These are phyloP conservation scores for Tylopilus sp. DNA, from an alignment of 768 basidiomycete species.

Conservation along the genomic window DNA sequence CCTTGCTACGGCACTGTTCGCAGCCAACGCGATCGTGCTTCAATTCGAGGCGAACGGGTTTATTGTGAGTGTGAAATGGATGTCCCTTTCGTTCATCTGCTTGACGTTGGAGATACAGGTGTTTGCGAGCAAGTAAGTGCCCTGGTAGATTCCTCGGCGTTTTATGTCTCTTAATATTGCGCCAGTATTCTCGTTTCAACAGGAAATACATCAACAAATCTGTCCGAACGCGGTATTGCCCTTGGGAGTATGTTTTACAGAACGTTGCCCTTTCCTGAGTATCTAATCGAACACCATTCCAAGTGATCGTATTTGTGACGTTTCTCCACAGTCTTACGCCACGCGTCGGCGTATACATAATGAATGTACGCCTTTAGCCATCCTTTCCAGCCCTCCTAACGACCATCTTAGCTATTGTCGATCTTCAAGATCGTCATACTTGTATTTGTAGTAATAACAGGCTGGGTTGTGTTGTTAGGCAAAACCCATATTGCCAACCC, in stretches of 20 bases:
- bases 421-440: background rate
- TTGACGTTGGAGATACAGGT: constrained; percentile 14
- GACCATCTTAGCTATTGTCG: background rate
- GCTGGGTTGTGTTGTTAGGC: background rate
- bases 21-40: background rate
- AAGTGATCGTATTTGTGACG: constrained; percentile 50
- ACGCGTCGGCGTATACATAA: background rate
- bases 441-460: background rate
- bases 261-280: background rate
- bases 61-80: background rate
- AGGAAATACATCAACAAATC: constrained; percentile 37
- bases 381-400: background rate
- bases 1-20: background rate
- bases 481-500: background rate
- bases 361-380: background rate
- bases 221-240: constrained; percentile 58
- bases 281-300: background rate
- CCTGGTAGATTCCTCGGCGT: background rate
- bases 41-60: background rate
- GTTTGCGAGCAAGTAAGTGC: constrained; percentile 35
- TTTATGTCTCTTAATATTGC: background rate
- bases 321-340: constrained; percentile 38
- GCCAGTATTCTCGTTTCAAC: constrained; percentile 48
- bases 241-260: constrained; percentile 45
- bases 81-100: background rate